Conservation (phyloP, 1,284 basidiomycete species). For the Ganoderma lucidum region DNA sequence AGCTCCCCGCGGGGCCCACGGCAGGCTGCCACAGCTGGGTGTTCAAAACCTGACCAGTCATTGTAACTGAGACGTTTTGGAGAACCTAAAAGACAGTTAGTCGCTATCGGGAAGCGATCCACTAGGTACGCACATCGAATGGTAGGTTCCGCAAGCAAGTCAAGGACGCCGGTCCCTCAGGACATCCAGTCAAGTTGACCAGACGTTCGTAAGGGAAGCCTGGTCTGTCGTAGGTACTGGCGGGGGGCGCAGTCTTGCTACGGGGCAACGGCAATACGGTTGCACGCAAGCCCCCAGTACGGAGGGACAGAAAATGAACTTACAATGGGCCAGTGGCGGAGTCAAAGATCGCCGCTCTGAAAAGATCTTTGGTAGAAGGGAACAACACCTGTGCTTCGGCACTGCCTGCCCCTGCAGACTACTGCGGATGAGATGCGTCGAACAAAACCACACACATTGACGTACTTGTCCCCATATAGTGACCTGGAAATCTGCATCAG, state of each 20-base stretch:
- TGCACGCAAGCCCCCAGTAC: not conserved
- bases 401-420: constrained; percentile 68
- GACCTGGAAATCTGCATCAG: constrained; percentile 46
- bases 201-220: constrained; percentile 62
- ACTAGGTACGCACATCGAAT: constrained; percentile 48
- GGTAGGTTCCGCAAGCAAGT: constrained; percentile 57
- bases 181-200: constrained; percentile 55
- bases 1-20: constrained; percentile 60
- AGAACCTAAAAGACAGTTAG: constrained; percentile 46
- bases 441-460: not conserved
- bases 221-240: constrained; percentile 60
- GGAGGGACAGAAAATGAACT: constrained; percentile 29
- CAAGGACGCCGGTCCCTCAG: constrained; percentile 50
- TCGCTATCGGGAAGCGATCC: not conserved
- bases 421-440: not conserved
- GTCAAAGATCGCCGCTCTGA: constrained; percentile 62
- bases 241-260: constrained; percentile 63
- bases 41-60: constrained; percentile 57
- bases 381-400: constrained; percentile 60
- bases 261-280: not conserved
- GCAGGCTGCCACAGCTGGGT: constrained; percentile 66
- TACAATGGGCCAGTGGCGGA: constrained; percentile 66
- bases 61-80: constrained; percentile 53
- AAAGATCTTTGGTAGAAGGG: constrained; percentile 48
- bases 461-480: constrained; percentile 67